Conservation (phyloP, 495 filamentous ascomycete genomes). For the Penicillium antarcticum region DNA sequence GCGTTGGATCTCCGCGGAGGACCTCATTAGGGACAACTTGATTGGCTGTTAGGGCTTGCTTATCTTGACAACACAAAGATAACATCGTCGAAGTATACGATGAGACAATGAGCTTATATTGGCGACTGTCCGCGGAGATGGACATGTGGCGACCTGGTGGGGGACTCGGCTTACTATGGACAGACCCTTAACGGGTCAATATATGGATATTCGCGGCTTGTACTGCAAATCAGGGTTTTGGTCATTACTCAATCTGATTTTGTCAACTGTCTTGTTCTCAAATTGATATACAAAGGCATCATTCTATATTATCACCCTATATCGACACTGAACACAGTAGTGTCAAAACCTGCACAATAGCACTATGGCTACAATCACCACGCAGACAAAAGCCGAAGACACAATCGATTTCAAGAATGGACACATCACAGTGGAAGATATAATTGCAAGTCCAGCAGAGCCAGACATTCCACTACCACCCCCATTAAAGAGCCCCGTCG, state of each 20-base stretch:
- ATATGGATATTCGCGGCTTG: too few species aligned
- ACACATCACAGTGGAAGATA: slow-evolving; percentile 28
- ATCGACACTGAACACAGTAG: neutral
- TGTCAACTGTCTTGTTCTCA: too few species aligned
- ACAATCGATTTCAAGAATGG: slow-evolving; percentile 19
- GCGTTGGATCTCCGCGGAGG: slow-evolving; percentile 14
- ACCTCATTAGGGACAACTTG: neutral
- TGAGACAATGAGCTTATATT: neutral
- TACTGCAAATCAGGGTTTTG: too few species aligned
- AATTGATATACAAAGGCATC: too few species aligned
- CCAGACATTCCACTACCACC: slow-evolving; percentile 69
- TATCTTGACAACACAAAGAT: slow-evolving; percentile 3
- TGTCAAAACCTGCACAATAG: neutral
- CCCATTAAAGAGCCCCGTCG: slow-evolving; percentile 54
- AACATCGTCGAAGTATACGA: neutral
- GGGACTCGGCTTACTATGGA: too few species aligned
- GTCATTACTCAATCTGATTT: too few species aligned
- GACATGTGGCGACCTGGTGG: too few species aligned
- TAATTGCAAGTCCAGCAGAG: slow-evolving; percentile 22
- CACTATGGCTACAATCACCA: slow-evolving; percentile 30
- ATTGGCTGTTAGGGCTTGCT: slow-evolving; percentile 2
- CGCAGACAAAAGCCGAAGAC: slow-evolving; percentile 13
- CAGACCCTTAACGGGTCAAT: too few species aligned
- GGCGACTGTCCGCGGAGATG: too few species aligned
- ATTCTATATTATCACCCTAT: neutral